Evolutionary conservation across 257 asterid genomes (phyloP), one percentile per base, ranked within the genome.

Genomic region (Fraxinus quadrangulata): DNA sequence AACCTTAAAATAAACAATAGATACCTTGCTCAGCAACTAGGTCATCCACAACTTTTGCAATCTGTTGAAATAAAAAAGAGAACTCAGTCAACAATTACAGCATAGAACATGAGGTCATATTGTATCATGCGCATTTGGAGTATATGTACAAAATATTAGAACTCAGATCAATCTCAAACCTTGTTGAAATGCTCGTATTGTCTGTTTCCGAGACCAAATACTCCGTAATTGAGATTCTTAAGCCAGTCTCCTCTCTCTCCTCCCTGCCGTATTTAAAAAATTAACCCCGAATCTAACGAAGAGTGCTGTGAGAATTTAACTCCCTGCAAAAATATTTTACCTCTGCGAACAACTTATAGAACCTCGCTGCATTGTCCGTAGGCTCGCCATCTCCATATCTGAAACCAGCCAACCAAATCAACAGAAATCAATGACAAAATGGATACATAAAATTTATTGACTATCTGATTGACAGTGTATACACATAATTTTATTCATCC

Each of bases 301-400:
- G 80, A 66, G 66, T 39, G 13, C 21, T 67, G 30, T 14, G 19
- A 75, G 17, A n/a, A 17, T 5, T 7, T 10, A 63, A 36, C 65
- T 63, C 36, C 34, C 7, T 13, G 33, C 8, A 34, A 11, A n/a
- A 19, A 9, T 30, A 19, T 54, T 72, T 81, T 86, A 96, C 99
- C 98, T 96, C 99, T 2, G 73, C 56, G 86, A 96, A 94, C 99
- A 98, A 96, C 81, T 93, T 96, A 84, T 96, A 93, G 83, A 96
- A 96, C 78, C 96, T 90, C 7, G 99, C 98, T 11, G 98, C 97
- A 68, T 96, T 96, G 84, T 96, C 99, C 13, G 99, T 96, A 72
- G 99, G 99, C 89, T 96, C 99, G 75, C 99, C 99, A 78, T 96
- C 99, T 86, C 99, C 99, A 71, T 96, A 96, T 79, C 99, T 96